Conservation (phyloP, 2,329 filamentous ascomycete genomes). For the Rasamsonia emersonii region DNA sequence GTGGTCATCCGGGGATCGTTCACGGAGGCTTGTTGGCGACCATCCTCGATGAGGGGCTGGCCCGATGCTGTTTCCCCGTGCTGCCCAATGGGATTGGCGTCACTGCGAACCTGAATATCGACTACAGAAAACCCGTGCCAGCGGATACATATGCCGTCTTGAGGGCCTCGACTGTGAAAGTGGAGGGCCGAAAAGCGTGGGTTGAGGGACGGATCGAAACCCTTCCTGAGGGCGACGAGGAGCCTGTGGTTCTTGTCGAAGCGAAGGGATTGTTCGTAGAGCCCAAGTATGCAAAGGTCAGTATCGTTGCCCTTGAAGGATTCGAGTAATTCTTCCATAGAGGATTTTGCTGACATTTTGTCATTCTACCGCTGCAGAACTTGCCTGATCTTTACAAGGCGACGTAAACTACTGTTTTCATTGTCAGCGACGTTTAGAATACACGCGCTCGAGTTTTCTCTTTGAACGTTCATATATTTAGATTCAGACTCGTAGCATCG, state of each 20-base stretch:
- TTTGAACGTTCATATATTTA: no score
- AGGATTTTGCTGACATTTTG: constrained; percentile 5
- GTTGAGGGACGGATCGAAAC: constrained; percentile 81
- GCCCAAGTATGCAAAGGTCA: constrained; percentile 69
- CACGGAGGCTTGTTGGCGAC: constrained; percentile 91
- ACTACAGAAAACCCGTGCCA: constrained; percentile 73
- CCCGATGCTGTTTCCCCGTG: constrained; percentile 77
- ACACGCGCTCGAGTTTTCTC: no score
- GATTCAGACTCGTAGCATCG: no score
- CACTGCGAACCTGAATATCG: constrained; percentile 73
- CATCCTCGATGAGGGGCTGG: constrained; percentile 81
- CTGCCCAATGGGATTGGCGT: constrained; percentile 76
- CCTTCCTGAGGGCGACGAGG: constrained; percentile 54
- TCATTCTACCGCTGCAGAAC: constrained; percentile 9
- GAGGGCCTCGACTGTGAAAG: constrained; percentile 68
- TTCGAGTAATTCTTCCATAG: no score
- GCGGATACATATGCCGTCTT: constrained; percentile 71
- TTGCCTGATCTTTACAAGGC: constrained; percentile 19
- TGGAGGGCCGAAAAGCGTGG: constrained; percentile 92
- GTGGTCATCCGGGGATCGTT: constrained; percentile 82
- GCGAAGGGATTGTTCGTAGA: constrained; percentile 83
- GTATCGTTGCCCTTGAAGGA: constrained; percentile 21
- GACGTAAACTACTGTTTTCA: no score
- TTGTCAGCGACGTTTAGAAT: no score
- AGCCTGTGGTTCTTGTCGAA: constrained; percentile 63